Percentiles rank a stretch among this genome's conserved stretches.
Evolutionary conservation across 441 rosid genomes (phyloP).

Genomic region (Syzygium syzygioides): DNA sequence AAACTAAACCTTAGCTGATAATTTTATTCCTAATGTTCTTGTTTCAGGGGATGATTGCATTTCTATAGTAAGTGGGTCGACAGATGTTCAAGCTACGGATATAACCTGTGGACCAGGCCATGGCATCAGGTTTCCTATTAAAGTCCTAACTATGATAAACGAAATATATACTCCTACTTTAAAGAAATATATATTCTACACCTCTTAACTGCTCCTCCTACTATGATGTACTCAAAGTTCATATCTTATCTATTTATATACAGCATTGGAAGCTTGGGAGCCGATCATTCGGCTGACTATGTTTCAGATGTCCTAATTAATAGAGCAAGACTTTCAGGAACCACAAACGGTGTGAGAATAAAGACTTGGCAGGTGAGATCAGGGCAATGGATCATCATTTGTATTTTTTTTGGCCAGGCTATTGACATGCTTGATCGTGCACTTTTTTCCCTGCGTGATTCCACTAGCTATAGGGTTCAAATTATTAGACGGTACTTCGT

Average conservation of each 20-base stretch:
- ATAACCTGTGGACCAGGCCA: conserved; percentile 93
- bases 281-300: conserved; percentile 42
- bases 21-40: background rate
- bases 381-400: background rate
- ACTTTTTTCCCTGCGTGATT: background rate
- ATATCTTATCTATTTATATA: background rate
- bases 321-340: conserved; percentile 64
- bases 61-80: conserved; percentile 84
- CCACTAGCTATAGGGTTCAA: background rate
- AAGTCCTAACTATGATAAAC: conserved; percentile 8
- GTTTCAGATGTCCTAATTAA: conserved; percentile 78
- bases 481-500: background rate
- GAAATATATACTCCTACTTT: conserved; percentile 14
- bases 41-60: conserved; percentile 82
- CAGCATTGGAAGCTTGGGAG: conserved; percentile 97
- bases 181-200: background rate
- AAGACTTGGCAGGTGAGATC: conserved; percentile 92
- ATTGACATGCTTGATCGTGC: background rate
- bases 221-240: background rate
- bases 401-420: background rate
- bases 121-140: conserved; percentile 65
- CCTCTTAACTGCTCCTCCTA: background rate
- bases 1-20: background rate
- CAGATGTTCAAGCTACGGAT: conserved; percentile 52
- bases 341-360: conserved; percentile 86